phyloP scores from a whole-genome alignment of 2,329 filamentous ascomycete genomes.

The Fusarium torreyae region DNA sequence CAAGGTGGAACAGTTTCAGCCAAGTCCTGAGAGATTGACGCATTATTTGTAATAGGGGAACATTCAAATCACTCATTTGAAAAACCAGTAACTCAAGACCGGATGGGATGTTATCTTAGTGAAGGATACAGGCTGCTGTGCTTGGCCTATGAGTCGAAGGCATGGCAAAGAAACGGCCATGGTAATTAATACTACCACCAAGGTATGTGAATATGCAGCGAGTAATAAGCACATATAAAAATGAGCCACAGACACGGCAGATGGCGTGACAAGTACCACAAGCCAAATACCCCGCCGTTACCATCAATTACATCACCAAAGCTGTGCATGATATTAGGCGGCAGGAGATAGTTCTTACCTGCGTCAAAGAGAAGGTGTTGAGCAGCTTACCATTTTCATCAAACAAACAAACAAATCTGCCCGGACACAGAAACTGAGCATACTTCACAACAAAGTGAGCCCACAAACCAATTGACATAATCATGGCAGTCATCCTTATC shows the following conservation, averaged over 20 bases:
- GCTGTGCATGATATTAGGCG: slow-evolving; percentile 5
- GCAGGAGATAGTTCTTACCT: slow-evolving; percentile 5
- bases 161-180: background rate
- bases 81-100: background rate
- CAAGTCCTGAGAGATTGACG: slow-evolving; percentile 1
- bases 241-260: slow-evolving; percentile 4
- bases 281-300: slow-evolving; percentile 24
- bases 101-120: background rate
- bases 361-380: background rate
- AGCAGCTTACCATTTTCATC: background rate
- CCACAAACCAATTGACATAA: slow-evolving; percentile 5
- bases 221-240: background rate
- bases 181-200: no score
- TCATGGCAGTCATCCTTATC: slow-evolving; percentile 69
- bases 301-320: slow-evolving; percentile 43
- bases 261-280: slow-evolving; percentile 24
- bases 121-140: no score
- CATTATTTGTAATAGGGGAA: background rate
- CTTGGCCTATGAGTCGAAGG: background rate
- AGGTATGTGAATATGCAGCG: no score
- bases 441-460: background rate
- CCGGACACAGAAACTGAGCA: background rate
- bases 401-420: background rate
- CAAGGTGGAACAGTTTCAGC: slow-evolving; percentile 10
- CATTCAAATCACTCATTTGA: background rate